Conservation (phyloP, 305 asterid genomes). For the Fraxinus sp. region DNA sequence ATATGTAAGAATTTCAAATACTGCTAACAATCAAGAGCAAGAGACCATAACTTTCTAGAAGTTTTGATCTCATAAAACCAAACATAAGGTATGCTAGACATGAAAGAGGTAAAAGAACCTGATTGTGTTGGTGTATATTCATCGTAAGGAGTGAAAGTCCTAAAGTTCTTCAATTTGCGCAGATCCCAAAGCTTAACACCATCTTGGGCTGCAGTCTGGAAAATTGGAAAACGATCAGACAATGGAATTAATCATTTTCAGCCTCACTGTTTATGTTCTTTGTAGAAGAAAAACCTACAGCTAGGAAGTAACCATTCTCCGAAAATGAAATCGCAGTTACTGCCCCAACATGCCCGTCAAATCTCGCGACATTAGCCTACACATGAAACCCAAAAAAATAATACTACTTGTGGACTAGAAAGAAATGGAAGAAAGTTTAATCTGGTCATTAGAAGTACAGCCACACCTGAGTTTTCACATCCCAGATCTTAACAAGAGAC, state of each 20-base stretch:
- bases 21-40: background rate
- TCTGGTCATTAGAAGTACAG: background rate
- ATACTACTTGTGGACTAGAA: background rate
- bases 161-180: conserved; percentile 84
- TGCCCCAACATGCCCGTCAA: conserved; percentile 82
- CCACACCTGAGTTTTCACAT: conserved; percentile 92
- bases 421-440: background rate
- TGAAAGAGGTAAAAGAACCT: conserved; percentile 41
- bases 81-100: conserved; percentile 4
- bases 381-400: background rate
- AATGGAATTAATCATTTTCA: conserved; percentile 11
- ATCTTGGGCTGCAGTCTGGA: conserved; percentile 96
- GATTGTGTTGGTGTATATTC: conserved; percentile 86
- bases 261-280: conserved; percentile 1
- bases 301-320: conserved; percentile 96
- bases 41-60: conserved; percentile 1
- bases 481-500: conserved; percentile 85
- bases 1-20: background rate
- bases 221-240: conserved; percentile 29
- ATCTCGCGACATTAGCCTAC: conserved; percentile 81
- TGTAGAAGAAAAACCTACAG: conserved; percentile 52
- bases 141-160: conserved; percentile 77
- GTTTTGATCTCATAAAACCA: conserved; percentile 1
- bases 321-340: conserved; percentile 92
- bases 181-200: conserved; percentile 99